phyloP scores from a whole-genome alignment of 2,329 filamentous ascomycete genomes.

The Fusarium penzigii region DNA sequence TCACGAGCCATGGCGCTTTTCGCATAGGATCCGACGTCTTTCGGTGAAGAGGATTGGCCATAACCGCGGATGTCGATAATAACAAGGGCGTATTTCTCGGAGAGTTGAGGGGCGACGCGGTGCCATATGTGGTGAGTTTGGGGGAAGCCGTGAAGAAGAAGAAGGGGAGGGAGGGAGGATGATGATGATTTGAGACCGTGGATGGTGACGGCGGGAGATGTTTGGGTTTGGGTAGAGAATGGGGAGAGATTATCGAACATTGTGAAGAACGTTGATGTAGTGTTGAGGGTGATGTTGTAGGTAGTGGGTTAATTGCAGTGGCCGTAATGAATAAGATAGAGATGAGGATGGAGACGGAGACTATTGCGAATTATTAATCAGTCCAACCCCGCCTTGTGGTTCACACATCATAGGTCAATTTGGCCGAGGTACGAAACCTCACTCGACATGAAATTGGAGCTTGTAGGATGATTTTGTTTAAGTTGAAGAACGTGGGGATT shows the following conservation, averaged over 20 bases:
- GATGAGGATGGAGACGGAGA: too few relatives aligned
- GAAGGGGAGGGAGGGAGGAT: slow-evolving; percentile 37
- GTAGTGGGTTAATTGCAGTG: neutral
- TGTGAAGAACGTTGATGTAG: neutral
- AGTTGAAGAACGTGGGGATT: too few relatives aligned
- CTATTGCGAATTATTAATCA: too few relatives aligned
- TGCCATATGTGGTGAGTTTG: slow-evolving; percentile 57
- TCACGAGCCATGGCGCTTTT: slow-evolving; percentile 53
- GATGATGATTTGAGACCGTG: slow-evolving; percentile 40
- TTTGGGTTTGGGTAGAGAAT: slow-evolving; percentile 40
- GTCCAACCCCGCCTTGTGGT: too few relatives aligned
- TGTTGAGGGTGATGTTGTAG: neutral
- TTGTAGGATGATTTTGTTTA: too few relatives aligned
- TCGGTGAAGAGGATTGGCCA: slow-evolving; percentile 50
- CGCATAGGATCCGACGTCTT: slow-evolving; percentile 37
- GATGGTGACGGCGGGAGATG: slow-evolving; percentile 42
- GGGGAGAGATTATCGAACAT: slow-evolving; percentile 43
- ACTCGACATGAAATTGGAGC: too few relatives aligned
- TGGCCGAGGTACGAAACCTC: too few relatives aligned
- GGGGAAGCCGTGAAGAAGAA: slow-evolving; percentile 55
- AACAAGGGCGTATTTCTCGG: slow-evolving; percentile 43
- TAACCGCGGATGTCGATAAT: slow-evolving; percentile 54
- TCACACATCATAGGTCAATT: too few relatives aligned
- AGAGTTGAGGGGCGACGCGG: slow-evolving; percentile 41
- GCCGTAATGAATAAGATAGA: too few relatives aligned